Conservation (phyloP, 1,139 yeast genomes). For the Pichia sp. region DNA sequence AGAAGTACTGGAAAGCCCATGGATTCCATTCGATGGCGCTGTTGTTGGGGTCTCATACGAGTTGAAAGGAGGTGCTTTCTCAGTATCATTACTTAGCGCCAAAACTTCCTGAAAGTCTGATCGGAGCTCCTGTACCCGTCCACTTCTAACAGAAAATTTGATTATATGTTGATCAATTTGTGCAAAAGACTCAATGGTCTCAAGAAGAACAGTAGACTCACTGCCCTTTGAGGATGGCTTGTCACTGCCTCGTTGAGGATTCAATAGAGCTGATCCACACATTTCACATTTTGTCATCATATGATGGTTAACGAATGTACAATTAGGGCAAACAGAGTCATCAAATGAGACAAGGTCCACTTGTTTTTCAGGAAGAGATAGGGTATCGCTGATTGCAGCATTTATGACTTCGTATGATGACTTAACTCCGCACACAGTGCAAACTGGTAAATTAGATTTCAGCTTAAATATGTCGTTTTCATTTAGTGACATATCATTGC, state of each 20-base stretch:
- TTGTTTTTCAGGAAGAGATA: not conserved
- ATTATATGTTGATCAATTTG: slow-evolving; percentile 18
- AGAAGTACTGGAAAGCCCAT: slow-evolving; percentile 58
- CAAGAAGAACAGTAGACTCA: not conserved
- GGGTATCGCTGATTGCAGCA: slow-evolving; percentile 16
- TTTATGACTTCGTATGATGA: slow-evolving; percentile 32
- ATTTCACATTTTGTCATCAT: slow-evolving; percentile 74
- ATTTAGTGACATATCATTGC: slow-evolving; percentile 36
- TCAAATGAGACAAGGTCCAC: slow-evolving; percentile 22
- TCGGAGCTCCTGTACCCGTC: slow-evolving; percentile 47
- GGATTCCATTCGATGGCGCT: slow-evolving; percentile 40
- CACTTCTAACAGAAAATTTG: slow-evolving; percentile 56
- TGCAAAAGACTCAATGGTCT: not conserved
- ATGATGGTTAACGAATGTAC: slow-evolving; percentile 85
- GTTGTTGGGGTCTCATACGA: not conserved
- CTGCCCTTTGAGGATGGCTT: too few species aligned
- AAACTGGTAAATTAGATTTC: slow-evolving; percentile 37
- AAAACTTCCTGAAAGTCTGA: slow-evolving; percentile 36
- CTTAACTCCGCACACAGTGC: slow-evolving; percentile 73
- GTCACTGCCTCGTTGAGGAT: not conserved
- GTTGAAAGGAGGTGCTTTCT: too few species aligned
- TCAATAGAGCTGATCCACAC: slow-evolving; percentile 54
- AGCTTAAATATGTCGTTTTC: slow-evolving; percentile 14
- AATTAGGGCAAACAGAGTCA: slow-evolving; percentile 59
- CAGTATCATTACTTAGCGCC: not conserved